phyloP scores from a whole-genome alignment of 2,329 filamentous ascomycete genomes.

The Calonectria naviculata region DNA sequence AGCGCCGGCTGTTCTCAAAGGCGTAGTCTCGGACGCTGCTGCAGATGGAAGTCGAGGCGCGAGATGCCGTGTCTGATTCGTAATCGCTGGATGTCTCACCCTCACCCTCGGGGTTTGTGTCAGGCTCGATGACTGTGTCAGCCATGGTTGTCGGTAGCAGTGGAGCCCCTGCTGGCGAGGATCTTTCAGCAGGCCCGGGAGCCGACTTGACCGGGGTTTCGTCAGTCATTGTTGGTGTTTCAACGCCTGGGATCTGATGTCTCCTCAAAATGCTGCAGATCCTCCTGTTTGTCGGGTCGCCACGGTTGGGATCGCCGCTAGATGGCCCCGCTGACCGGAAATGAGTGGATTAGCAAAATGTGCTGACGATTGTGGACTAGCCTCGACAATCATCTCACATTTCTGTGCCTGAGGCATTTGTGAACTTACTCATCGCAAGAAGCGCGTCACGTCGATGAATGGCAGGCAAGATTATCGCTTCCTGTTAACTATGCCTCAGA shows the following conservation, averaged over 20 bases:
- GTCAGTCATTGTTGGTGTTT: neutral
- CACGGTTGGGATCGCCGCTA: neutral
- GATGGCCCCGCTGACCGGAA: neutral
- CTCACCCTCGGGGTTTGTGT: neutral
- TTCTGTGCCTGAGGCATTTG: neutral
- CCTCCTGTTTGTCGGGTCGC: neutral
- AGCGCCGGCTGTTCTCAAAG: constrained; percentile 15
- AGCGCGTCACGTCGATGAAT: too few species aligned
- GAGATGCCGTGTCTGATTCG: neutral
- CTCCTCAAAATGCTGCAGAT: neutral
- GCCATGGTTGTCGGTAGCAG: neutral
- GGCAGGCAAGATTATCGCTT: too few species aligned
- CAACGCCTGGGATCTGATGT: neutral
- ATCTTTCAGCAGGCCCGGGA: neutral
- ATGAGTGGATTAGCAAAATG: neutral
- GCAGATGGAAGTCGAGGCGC: constrained; percentile 7
- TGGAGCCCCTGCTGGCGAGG: neutral
- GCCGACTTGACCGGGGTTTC: too few species aligned
- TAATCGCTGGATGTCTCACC: neutral
- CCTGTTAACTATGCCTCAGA: too few species aligned
- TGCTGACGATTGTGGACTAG: neutral
- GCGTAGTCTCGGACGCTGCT: constrained; percentile 17
- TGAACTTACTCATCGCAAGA: too few species aligned
- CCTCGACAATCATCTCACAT: neutral
- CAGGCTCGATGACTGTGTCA: neutral